phyloP scores from a whole-genome alignment of 306 rosid genomes.

The Mimosa pudica region DNA sequence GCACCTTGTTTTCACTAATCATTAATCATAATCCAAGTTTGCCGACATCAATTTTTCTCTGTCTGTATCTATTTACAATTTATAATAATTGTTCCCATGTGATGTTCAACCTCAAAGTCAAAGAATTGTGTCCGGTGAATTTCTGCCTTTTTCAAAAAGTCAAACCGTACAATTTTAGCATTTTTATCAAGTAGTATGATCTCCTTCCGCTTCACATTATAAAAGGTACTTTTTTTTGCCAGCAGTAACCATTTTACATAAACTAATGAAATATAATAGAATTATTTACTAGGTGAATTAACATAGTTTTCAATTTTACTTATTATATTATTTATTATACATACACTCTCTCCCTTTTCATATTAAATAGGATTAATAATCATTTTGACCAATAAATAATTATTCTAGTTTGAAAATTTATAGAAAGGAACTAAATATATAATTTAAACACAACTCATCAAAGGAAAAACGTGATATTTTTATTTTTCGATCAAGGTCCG shows the following conservation, averaged over 20 bases:
- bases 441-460: neutral
- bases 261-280: too few species aligned
- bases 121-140: neutral
- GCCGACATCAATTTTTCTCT: neutral
- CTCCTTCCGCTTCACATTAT: neutral
- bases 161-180: conserved; percentile 19
- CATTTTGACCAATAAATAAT: too few species aligned
- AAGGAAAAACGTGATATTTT: too few species aligned
- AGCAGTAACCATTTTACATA: too few species aligned
- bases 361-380: too few species aligned
- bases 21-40: neutral
- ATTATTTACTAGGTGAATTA: too few species aligned
- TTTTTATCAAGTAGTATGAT: too few species aligned
- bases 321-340: too few species aligned
- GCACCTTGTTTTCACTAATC: conserved; percentile 28
- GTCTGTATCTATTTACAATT: neutral
- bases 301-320: too few species aligned
- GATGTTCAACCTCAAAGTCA: conserved; percentile 17
- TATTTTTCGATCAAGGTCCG: neutral
- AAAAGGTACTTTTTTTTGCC: too few species aligned
- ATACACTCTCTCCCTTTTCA: too few species aligned
- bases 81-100: conserved; percentile 35
- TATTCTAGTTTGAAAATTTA: too few species aligned
- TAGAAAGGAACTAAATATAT: neutral
- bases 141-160: conserved; percentile 28